Percentiles rank a stretch among this genome's conserved stretches.
These are phyloP conservation scores for Phaffomyces antillensis DNA, from an alignment of 805 yeast species.

Conservation along the genomic window DNA sequence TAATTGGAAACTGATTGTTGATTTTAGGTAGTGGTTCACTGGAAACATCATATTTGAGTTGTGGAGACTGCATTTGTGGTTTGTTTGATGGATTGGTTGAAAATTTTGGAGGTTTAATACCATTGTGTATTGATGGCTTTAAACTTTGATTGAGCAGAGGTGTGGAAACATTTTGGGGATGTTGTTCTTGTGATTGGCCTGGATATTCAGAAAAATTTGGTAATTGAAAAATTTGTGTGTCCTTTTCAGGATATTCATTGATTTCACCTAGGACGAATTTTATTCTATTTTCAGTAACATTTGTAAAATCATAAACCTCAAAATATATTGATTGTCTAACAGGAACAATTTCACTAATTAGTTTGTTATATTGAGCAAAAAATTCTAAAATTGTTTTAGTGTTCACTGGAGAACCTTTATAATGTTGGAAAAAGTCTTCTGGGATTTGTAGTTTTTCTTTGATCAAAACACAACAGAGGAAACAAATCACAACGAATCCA, in stretches of 20 bases:
- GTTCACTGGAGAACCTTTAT: neutral
- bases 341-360: neutral
- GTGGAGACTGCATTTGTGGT: neutral
- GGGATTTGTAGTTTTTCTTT: conserved; percentile 8
- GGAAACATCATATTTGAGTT: neutral
- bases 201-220: neutral
- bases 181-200: neutral
- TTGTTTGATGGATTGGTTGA: neutral
- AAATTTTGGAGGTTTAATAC: neutral
- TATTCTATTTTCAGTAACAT: neutral
- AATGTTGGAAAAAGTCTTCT: neutral
- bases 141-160: no score
- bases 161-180: no score
- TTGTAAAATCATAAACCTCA: neutral
- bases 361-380: neutral
- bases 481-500: conserved; percentile 5
- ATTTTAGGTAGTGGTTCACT: neutral
- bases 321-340: neutral
- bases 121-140: no score
- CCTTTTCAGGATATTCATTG: neutral
- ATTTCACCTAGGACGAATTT: neutral
- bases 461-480: conserved; percentile 4
- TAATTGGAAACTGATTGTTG: neutral
- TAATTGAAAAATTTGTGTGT: neutral
- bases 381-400: neutral